These are phyloP conservation scores for Nemania sp. DNA, from an alignment of 2,329 filamentous ascomycete species.

Conservation along the genomic window DNA sequence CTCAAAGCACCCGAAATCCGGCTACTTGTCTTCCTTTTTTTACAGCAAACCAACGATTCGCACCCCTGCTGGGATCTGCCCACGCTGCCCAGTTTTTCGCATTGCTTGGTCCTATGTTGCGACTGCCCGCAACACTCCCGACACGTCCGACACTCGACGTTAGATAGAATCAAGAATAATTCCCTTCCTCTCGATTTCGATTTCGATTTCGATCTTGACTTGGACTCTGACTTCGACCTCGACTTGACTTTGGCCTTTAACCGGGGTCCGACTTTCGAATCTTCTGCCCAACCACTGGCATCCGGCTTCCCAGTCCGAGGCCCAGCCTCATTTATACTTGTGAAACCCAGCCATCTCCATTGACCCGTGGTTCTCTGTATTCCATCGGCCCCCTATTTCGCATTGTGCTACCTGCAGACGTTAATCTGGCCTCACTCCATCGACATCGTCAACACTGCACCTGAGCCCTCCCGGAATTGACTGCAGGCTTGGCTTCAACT, in stretches of 20 bases:
- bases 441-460: not conserved
- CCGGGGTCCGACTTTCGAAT: slow-evolving; percentile 3
- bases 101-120: slow-evolving; percentile 1
- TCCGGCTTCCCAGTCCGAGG: slow-evolving; percentile 19
- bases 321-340: slow-evolving; percentile 33
- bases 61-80: slow-evolving; percentile 5
- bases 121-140: slow-evolving; percentile 1
- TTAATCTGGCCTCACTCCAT: not conserved
- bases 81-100: not conserved
- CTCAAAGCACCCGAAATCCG: slow-evolving; percentile 2
- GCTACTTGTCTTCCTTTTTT: slow-evolving; percentile 2
- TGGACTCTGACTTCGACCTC: too few relatives aligned
- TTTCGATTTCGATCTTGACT: not conserved
- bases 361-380: slow-evolving; percentile 12
- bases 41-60: not conserved
- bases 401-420: slow-evolving; percentile 1
- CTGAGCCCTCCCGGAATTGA: slow-evolving; percentile 15
- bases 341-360: slow-evolving; percentile 35
- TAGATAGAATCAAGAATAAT: too few relatives aligned
- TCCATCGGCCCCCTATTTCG: slow-evolving; percentile 6
- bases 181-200: too few relatives aligned
- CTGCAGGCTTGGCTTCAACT: slow-evolving; percentile 22
- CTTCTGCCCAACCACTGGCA: slow-evolving; percentile 6
- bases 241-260: too few relatives aligned
- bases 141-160: not conserved